phyloP scores from a whole-genome alignment of 2,329 filamentous ascomycete species.

The Aspergillus persii region DNA sequence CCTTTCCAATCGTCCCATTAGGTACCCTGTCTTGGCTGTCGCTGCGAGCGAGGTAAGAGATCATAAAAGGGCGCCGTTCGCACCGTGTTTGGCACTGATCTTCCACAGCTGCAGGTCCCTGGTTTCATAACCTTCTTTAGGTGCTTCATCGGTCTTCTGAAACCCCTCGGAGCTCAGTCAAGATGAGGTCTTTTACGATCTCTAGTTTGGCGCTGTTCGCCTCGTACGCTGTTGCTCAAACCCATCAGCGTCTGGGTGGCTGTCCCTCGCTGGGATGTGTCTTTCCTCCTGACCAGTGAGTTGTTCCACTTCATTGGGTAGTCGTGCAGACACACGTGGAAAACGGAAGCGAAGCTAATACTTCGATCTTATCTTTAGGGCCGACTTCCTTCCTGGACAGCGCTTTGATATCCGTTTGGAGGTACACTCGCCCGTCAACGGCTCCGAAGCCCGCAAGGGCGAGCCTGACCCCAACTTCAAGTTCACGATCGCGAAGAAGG shows the following conservation, averaged over 20 bases:
- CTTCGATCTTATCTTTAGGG: slow-evolving; percentile 39
- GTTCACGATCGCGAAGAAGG: slow-evolving; percentile 71
- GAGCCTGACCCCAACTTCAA: slow-evolving; percentile 66
- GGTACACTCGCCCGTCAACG: slow-evolving; percentile 77
- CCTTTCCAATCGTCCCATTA: background rate
- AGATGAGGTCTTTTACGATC: slow-evolving; percentile 27
- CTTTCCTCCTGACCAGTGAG: slow-evolving; percentile 58
- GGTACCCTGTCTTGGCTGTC: background rate
- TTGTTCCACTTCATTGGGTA: background rate
- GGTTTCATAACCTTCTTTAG: background rate
- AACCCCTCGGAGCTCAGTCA: background rate
- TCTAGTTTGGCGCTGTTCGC: slow-evolving; percentile 24
- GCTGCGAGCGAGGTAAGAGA: background rate
- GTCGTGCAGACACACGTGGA: background rate
- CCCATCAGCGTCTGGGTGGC: slow-evolving; percentile 55
- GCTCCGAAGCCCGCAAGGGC: slow-evolving; percentile 73
- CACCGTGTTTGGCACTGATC: slow-evolving; percentile 3
- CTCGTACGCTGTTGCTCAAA: slow-evolving; percentile 44
- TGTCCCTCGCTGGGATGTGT: slow-evolving; percentile 58
- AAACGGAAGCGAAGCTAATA: background rate
- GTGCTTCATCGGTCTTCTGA: background rate
- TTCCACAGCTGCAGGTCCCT: slow-evolving; percentile 5
- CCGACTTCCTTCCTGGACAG: slow-evolving; percentile 80
- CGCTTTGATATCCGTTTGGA: slow-evolving; percentile 82
- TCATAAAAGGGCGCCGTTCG: slow-evolving; percentile 2